These are phyloP conservation scores for Clavispora santaluciae DNA, from an alignment of 805 yeast genomes.

Conservation along the genomic window DNA sequence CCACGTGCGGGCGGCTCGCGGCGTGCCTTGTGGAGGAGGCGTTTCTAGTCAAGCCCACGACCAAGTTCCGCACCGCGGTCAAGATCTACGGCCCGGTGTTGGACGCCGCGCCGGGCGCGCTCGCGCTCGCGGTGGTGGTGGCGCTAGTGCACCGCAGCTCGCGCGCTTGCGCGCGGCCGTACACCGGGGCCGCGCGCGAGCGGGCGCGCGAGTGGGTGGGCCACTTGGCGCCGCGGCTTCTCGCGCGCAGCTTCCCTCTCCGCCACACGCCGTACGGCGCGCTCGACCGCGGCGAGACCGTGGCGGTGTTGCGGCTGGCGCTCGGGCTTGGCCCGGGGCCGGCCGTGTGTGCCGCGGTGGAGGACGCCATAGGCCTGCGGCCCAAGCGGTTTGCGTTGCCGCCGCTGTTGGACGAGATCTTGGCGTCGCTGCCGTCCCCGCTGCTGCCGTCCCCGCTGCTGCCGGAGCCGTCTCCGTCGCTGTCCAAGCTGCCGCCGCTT, in stretches of 20 bases:
- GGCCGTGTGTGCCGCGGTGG: not conserved
- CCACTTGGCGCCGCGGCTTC: not conserved
- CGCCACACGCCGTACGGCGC: not conserved
- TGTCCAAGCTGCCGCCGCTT: too few relatives aligned
- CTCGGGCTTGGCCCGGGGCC: not conserved
- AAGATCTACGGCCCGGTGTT: not conserved
- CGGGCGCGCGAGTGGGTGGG: not conserved
- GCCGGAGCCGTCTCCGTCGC: too few relatives aligned
- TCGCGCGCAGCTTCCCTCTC: not conserved
- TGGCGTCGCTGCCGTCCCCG: not conserved
- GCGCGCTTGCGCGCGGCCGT: not conserved
- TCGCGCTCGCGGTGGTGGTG: not conserved
- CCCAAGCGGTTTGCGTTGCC: not conserved
- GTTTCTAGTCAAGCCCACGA: not conserved
- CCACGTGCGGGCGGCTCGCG: not conserved
- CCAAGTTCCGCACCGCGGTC: not conserved
- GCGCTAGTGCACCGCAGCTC: not conserved
- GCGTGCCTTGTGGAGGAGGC: not conserved
- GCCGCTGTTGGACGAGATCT: slow-evolving; percentile 2
- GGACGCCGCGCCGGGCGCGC: not conserved
- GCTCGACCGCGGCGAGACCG: not conserved
- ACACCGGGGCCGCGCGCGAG: not conserved
- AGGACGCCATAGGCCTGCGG: not conserved
- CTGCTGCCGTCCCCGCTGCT: too few relatives aligned
- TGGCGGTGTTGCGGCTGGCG: not conserved